phyloP scores from a whole-genome alignment of 2,329 filamentous ascomycete species.

The Pseudocercospora musae region DNA sequence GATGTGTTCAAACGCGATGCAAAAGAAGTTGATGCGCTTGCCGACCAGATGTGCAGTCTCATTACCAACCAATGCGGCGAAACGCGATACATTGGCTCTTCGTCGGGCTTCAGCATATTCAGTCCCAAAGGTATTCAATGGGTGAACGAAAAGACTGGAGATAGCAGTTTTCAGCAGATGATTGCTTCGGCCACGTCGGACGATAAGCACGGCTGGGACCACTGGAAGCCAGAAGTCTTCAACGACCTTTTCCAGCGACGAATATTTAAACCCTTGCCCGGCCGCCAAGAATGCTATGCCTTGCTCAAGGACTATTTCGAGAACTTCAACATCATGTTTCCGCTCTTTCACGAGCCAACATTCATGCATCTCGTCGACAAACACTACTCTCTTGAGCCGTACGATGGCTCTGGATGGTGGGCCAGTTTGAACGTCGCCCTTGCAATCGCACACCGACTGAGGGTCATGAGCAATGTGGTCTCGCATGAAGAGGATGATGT shows the following conservation, averaged over 20 bases:
- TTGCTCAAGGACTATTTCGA: slow-evolving; percentile 92
- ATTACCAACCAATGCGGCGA: slow-evolving; percentile 94
- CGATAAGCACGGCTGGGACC: slow-evolving; percentile 92
- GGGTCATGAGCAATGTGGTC: slow-evolving; percentile 92
- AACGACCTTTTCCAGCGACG: slow-evolving; percentile 83
- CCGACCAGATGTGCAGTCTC: slow-evolving; percentile 98
- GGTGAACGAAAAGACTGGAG: slow-evolving; percentile 98
- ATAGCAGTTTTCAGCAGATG: slow-evolving; percentile 90
- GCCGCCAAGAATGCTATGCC: slow-evolving; percentile 82
- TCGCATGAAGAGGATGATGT: slow-evolving; percentile 89
- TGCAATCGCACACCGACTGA: slow-evolving; percentile 86
- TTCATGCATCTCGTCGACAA: slow-evolving; percentile 97
- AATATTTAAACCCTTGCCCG: slow-evolving; percentile 77
- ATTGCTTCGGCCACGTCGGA: slow-evolving; percentile 81
- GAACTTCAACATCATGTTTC: slow-evolving; percentile 99
- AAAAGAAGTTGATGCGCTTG: slow-evolving; percentile 59
- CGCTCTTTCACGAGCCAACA: slow-evolving; percentile 92
- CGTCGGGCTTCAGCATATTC: slow-evolving; percentile 97
- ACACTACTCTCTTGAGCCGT: slow-evolving; percentile 89
- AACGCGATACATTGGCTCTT: slow-evolving; percentile 93
- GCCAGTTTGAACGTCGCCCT: slow-evolving; percentile 90
- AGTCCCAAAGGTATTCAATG: slow-evolving; percentile 97
- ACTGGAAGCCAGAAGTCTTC: slow-evolving; percentile 98
- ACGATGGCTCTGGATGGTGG: slow-evolving; percentile 97
- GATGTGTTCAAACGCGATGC: slow-evolving; percentile 9